Conservation (phyloP, 192 early-diverging fungal species). For the Funneliformis geosporum region DNA sequence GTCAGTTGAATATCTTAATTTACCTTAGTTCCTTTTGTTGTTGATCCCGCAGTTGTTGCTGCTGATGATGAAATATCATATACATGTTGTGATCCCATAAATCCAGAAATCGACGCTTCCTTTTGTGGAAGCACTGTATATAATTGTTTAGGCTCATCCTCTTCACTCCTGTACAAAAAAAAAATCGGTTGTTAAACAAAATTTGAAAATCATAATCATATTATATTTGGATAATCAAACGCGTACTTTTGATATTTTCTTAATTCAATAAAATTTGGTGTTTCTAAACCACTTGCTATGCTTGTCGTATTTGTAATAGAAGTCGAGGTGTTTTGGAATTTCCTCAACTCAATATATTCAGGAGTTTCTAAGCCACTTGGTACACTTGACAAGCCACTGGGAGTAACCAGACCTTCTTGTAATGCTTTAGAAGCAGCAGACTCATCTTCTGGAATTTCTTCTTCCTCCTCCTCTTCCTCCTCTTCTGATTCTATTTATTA, state of each 20-base stretch:
- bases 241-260: slow-evolving; percentile 67
- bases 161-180: slow-evolving; percentile 36
- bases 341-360: slow-evolving; percentile 85
- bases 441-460: slow-evolving; percentile 60
- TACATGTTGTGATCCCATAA: slow-evolving; percentile 94
- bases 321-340: slow-evolving; percentile 52
- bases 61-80: slow-evolving; percentile 72
- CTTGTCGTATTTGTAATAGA: not conserved
- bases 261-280: slow-evolving; percentile 83
- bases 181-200: not conserved
- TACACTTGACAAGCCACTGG: slow-evolving; percentile 76
- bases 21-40: slow-evolving; percentile 53
- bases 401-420: slow-evolving; percentile 77
- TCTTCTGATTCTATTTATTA: slow-evolving; percentile 55
- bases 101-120: slow-evolving; percentile 66
- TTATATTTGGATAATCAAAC: not conserved
- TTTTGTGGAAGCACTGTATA: slow-evolving; percentile 90
- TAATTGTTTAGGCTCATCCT: slow-evolving; percentile 60
- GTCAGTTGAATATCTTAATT: not conserved
- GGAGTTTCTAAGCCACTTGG: slow-evolving; percentile 80
- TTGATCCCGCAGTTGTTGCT: slow-evolving; percentile 44
- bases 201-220: not conserved
- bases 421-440: slow-evolving; percentile 46
- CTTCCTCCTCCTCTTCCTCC: slow-evolving; percentile 67
- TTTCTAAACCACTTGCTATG: slow-evolving; percentile 73